These are phyloP conservation scores for Diaporthe batatas DNA, from an alignment of 2,329 filamentous ascomycete genomes.

Conservation along the genomic window DNA sequence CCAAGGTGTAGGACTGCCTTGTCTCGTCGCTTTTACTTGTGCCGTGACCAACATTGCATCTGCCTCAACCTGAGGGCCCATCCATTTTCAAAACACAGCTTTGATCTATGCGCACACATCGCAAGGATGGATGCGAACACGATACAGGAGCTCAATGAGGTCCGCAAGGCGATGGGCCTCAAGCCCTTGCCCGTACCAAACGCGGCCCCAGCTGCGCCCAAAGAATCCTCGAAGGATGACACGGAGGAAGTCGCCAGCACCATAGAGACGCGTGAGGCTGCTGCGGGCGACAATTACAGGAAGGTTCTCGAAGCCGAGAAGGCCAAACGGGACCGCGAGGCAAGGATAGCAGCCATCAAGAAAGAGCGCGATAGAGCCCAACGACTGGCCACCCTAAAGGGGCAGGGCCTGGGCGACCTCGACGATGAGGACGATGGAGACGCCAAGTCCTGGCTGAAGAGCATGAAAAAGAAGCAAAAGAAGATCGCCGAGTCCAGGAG, in stretches of 20 bases:
- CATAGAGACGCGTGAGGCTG: constrained; percentile 82
- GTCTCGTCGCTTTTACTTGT: background rate
- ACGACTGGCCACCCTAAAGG: constrained; percentile 80
- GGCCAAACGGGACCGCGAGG: constrained; percentile 82
- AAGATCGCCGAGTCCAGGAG: constrained; percentile 84
- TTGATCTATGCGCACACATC: background rate
- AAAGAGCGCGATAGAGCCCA: constrained; percentile 88
- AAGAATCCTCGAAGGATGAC: constrained; percentile 58
- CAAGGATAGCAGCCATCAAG: constrained; percentile 85
- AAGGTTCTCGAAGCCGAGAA: constrained; percentile 77
- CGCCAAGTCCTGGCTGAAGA: constrained; percentile 87
- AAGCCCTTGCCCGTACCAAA: constrained; percentile 90
- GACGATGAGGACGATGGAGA: constrained; percentile 77
- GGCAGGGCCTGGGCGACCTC: constrained; percentile 84
- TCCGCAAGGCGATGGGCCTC: constrained; percentile 89
- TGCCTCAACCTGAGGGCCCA: constrained; percentile 4
- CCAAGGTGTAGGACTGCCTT: no score
- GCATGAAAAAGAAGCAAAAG: constrained; percentile 94
- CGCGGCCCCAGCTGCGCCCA: constrained; percentile 57
- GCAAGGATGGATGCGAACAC: constrained; percentile 74
- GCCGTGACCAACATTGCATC: background rate
- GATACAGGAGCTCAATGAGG: constrained; percentile 94
- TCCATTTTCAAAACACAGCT: background rate
- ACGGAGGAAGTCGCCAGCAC: constrained; percentile 85
- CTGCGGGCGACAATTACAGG: constrained; percentile 79